Evolutionary conservation across 2,329 filamentous ascomycete genomes (phyloP).

Genomic region (Myriosclerotinia duriaeana): DNA sequence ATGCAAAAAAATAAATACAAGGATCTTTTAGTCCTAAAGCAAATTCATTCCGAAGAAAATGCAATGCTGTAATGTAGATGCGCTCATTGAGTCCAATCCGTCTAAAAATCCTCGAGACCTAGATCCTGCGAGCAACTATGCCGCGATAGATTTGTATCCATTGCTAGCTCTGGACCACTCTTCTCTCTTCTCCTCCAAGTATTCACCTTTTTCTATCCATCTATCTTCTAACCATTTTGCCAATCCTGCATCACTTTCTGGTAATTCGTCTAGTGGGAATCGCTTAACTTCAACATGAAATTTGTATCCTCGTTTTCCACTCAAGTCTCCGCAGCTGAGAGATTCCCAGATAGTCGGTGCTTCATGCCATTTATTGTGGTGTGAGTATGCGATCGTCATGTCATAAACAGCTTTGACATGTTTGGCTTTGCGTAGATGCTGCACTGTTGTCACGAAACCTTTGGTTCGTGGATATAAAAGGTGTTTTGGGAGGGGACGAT

Average conservation of each 20-base stretch:
- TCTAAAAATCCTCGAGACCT: background rate
- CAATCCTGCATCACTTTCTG: slow-evolving; percentile 49
- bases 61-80: background rate
- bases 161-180: slow-evolving; percentile 43
- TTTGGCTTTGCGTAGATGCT: slow-evolving; percentile 51
- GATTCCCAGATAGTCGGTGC: slow-evolving; percentile 56
- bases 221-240: slow-evolving; percentile 53
- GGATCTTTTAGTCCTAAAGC: background rate
- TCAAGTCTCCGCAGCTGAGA: slow-evolving; percentile 46
- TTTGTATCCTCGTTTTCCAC: slow-evolving; percentile 44
- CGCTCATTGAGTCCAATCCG: slow-evolving; percentile 2
- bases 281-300: slow-evolving; percentile 53
- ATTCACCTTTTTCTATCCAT: slow-evolving; percentile 55
- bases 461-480: slow-evolving; percentile 60
- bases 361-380: slow-evolving; percentile 45
- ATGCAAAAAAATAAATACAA: background rate
- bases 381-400: slow-evolving; percentile 54
- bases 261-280: slow-evolving; percentile 51
- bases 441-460: slow-evolving; percentile 60
- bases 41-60: background rate
- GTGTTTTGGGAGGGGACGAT: slow-evolving; percentile 54
- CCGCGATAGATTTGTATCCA: slow-evolving; percentile 6
- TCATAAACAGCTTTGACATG: slow-evolving; percentile 57
- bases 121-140: slow-evolving; percentile 13
- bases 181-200: slow-evolving; percentile 48